Conservation (phyloP, 306 rosid genomes). For the Vigna reflexopilosa region DNA sequence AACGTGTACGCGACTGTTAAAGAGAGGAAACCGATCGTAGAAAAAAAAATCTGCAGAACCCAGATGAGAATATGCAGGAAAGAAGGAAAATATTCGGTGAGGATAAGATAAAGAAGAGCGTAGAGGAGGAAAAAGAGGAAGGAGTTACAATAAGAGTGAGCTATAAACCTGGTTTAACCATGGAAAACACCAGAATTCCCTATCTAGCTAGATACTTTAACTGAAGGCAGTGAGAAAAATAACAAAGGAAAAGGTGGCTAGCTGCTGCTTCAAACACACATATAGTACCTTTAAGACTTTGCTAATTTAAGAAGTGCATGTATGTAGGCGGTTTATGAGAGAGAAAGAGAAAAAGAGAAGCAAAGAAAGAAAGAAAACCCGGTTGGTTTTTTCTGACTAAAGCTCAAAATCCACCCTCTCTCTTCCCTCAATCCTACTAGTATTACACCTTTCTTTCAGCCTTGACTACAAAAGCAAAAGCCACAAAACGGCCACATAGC, state of each 20-base stretch:
- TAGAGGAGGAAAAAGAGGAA: conserved; percentile 52
- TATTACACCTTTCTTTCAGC: conserved; percentile 62
- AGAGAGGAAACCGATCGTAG: conserved; percentile 34
- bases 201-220: conserved; percentile 56
- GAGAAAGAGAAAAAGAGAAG: conserved; percentile 43
- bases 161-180: conserved; percentile 77
- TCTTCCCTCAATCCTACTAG: conserved; percentile 21
- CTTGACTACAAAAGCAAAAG: conserved; percentile 95
- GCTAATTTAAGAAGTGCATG: conserved; percentile 57
- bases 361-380: conserved; percentile 49
- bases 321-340: conserved; percentile 55
- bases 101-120: conserved; percentile 24
- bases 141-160: conserved; percentile 52
- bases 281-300: conserved; percentile 61
- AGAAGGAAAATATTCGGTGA: conserved; percentile 19
- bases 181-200: conserved; percentile 59
- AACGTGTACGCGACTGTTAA: conserved; percentile 7
- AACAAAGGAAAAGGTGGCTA: conserved; percentile 59
- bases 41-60: conserved; percentile 40
- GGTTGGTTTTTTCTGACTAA: conserved; percentile 49
- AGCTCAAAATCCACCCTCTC: conserved; percentile 45
- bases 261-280: conserved; percentile 52
- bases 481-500: conserved; percentile 66
- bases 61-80: conserved; percentile 50
- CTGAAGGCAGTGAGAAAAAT: conserved; percentile 58